A percentile compares a stretch with the other conserved stretches of the same genome.
phyloP scores from a whole-genome alignment of 2,329 filamentous ascomycete species.

The Mycosphaerella sp. region DNA sequence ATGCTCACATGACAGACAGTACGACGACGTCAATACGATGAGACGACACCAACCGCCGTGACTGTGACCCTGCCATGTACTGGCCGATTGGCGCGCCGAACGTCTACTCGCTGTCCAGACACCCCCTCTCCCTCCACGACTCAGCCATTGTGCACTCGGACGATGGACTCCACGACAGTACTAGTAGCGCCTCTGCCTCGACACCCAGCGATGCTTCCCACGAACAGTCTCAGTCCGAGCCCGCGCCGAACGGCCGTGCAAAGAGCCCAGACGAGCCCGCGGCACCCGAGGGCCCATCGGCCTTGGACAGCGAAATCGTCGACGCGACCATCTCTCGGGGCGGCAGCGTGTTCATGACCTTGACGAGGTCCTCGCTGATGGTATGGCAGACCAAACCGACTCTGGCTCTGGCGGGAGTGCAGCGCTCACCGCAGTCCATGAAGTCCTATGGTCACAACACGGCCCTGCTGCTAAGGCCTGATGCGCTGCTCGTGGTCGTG shows the following conservation, averaged over 20 bases:
- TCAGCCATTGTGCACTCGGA: conserved; percentile 52
- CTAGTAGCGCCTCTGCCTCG: conserved; percentile 5
- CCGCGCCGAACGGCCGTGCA: not conserved
- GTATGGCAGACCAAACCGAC: conserved; percentile 96
- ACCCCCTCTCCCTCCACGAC: conserved; percentile 45
- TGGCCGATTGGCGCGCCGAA: conserved; percentile 82
- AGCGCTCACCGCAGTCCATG: conserved; percentile 74
- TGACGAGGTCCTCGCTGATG: conserved; percentile 78
- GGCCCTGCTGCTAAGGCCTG: conserved; percentile 77
- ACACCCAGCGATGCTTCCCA: conserved; percentile 7
- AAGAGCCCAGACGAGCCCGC: not conserved
- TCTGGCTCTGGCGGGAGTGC: conserved; percentile 75
- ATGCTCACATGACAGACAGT: no score
- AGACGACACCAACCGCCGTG: not conserved
- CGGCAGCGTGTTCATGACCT: conserved; percentile 79
- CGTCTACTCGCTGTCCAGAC: conserved; percentile 72
- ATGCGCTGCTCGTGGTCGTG: conserved; percentile 85
- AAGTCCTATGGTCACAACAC: conserved; percentile 78
- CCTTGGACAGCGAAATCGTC: conserved; percentile 48
- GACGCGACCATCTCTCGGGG: conserved; percentile 70
- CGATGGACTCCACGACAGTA: conserved; percentile 44
- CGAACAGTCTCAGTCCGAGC: conserved; percentile 3
- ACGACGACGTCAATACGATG: not conserved
- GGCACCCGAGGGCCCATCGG: not conserved
- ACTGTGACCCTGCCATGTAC: conserved; percentile 58